Percentiles rank a stretch among this genome's conserved stretches.
These are phyloP conservation scores for Teunomyces aglyptinius DNA, from an alignment of 805 yeast species.

Conservation along the genomic window DNA sequence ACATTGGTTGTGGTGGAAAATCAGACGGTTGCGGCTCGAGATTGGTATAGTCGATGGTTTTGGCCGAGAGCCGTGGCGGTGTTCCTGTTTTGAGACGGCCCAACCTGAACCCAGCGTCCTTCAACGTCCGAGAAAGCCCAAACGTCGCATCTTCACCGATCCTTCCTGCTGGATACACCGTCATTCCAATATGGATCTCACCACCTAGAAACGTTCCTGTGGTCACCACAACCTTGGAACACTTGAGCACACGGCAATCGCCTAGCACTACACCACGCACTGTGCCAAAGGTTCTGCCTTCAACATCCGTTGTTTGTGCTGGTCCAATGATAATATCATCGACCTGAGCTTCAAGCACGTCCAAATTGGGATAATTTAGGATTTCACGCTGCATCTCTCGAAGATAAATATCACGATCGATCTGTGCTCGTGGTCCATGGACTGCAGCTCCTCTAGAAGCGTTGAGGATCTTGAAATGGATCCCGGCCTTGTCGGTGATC, in stretches of 20 bases:
- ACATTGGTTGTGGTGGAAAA: constrained; percentile 84
- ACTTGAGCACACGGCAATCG: constrained; percentile 58
- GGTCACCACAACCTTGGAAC: constrained; percentile 76
- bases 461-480: constrained; percentile 84
- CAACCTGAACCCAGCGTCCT: constrained; percentile 72
- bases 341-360: constrained; percentile 70
- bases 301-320: constrained; percentile 17
- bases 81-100: constrained; percentile 97
- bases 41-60: constrained; percentile 65
- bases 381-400: constrained; percentile 75
- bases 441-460: constrained; percentile 92
- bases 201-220: constrained; percentile 96
- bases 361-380: constrained; percentile 52
- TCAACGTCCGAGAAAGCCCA: constrained; percentile 79
- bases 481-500: constrained; percentile 91
- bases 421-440: constrained; percentile 98
- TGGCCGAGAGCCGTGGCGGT: constrained; percentile 81
- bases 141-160: constrained; percentile 90
- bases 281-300: constrained; percentile 42
- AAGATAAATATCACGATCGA: constrained; percentile 79
- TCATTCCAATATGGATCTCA: constrained; percentile 88
- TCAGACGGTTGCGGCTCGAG: constrained; percentile 78
- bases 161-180: constrained; percentile 83
- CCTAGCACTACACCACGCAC: constrained; percentile 73
- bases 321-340: constrained; percentile 74